Evolutionary conservation across 2,329 filamentous ascomycete species (phyloP).

Genomic region (Cordyceps javanica): DNA sequence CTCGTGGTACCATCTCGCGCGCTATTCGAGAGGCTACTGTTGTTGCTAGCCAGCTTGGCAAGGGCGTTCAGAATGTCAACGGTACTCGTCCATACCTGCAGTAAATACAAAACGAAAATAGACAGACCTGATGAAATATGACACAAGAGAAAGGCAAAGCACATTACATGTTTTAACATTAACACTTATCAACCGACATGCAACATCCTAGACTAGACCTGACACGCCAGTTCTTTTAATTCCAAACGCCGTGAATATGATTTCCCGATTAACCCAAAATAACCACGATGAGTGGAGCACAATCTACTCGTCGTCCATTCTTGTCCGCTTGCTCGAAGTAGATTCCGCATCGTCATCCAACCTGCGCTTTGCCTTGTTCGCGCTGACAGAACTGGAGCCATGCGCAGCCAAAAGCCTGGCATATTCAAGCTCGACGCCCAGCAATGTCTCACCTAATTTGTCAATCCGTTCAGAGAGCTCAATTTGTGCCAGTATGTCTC

Average conservation of each 20-base stretch:
- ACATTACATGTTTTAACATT: not conserved
- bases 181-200: constrained; percentile 1
- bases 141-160: not conserved
- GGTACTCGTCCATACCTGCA: constrained; percentile 22
- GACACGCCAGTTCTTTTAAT: not conserved
- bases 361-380: constrained; percentile 42
- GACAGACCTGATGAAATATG: constrained; percentile 19
- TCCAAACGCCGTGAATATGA: constrained; percentile 12
- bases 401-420: constrained; percentile 51
- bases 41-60: constrained; percentile 57
- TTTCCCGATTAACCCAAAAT: not conserved
- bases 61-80: constrained; percentile 33
- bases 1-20: constrained; percentile 60
- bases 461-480: constrained; percentile 62
- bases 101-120: constrained; percentile 18
- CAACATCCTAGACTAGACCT: constrained; percentile 14
- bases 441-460: constrained; percentile 64
- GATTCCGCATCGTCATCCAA: constrained; percentile 24
- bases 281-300: not conserved
- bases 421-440: constrained; percentile 66
- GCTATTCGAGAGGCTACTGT: constrained; percentile 66
- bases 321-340: constrained; percentile 39
- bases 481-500: constrained; percentile 62
- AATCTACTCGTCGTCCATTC: constrained; percentile 29
- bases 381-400: constrained; percentile 32